phyloP scores from a whole-genome alignment of 768 basidiomycete species.

The Lentinula sp. region DNA sequence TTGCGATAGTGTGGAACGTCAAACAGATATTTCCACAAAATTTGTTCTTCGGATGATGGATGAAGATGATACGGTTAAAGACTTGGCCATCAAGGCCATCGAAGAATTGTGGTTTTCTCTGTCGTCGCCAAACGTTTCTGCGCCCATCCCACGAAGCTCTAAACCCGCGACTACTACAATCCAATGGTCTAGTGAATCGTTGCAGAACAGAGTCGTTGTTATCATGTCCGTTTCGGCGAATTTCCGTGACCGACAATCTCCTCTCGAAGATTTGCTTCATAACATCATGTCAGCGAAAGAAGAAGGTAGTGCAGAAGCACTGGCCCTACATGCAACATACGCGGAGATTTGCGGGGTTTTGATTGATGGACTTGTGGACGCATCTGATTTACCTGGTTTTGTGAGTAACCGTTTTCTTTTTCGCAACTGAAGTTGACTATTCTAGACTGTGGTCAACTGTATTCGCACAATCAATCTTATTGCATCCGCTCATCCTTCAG shows the following conservation, averaged over 20 bases:
- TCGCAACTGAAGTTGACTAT: background rate
- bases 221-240: conserved; percentile 82
- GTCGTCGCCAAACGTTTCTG: conserved; percentile 10
- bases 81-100: conserved; percentile 82
- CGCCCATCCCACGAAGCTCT: conserved; percentile 33
- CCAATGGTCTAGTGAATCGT: conserved; percentile 44
- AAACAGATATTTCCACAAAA: conserved; percentile 75
- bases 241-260: conserved; percentile 79
- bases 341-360: conserved; percentile 77
- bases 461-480: conserved; percentile 83
- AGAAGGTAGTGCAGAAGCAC: conserved; percentile 38
- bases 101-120: conserved; percentile 87
- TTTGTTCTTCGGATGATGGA: conserved; percentile 84
- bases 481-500: conserved; percentile 72
- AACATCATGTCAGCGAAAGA: conserved; percentile 75
- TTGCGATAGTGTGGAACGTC: conserved; percentile 44
- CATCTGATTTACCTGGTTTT: conserved; percentile 71
- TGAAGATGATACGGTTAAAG: conserved; percentile 93
- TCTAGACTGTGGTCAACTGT: conserved; percentile 76
- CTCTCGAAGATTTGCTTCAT: conserved; percentile 79
- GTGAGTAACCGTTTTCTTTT: conserved; percentile 33
- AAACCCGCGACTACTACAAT: conserved; percentile 9
- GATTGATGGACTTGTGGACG: conserved; percentile 87
- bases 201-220: conserved; percentile 64
- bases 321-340: conserved; percentile 60